Percentiles rank a stretch among this genome's conserved stretches.
Evolutionary conservation across 75 land plant genomes (phyloP).

Genomic region (Picea sitchensis): DNA sequence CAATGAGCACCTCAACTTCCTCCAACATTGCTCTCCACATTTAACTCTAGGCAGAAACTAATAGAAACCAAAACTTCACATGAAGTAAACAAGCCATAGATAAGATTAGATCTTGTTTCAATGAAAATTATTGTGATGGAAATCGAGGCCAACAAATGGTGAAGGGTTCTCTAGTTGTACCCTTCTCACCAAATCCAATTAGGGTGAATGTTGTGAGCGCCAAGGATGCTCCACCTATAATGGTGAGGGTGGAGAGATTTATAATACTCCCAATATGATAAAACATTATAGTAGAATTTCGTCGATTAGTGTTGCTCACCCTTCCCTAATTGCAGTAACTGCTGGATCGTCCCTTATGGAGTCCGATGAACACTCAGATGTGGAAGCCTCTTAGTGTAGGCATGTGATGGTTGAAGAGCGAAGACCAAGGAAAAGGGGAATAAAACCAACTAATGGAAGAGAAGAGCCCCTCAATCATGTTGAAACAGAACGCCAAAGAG

Average conservation of each 20-base stretch:
- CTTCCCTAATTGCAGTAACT: conserved; percentile 1
- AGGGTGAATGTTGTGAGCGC: conserved; percentile 5
- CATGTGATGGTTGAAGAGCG: conserved; percentile 19
- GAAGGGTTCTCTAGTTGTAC: conserved; percentile 10
- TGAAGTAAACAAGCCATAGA: not conserved
- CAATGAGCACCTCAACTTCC: too few relatives aligned
- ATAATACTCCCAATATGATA: not conserved
- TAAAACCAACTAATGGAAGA: conserved; percentile 41
- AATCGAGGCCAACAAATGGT: not conserved
- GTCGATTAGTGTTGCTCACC: conserved; percentile 4
- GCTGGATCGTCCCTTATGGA: conserved; percentile 3
- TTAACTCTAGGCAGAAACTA: too few relatives aligned
- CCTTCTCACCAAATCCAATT: not conserved
- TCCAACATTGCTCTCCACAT: too few relatives aligned
- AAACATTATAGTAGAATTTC: not conserved
- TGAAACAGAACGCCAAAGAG: conserved; percentile 69
- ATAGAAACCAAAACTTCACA: too few relatives aligned
- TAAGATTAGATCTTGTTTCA: conserved; percentile 12
- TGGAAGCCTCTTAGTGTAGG: conserved; percentile 23
- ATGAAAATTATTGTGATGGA: not conserved
- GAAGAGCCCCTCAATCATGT: conserved; percentile 11
- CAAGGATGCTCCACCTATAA: not conserved
- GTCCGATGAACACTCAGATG: conserved; percentile 24
- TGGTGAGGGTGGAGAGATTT: conserved; percentile 2
- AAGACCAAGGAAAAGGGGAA: conserved; percentile 43